Percentiles rank a stretch among this genome's conserved stretches.
phyloP scores from a whole-genome alignment of 1,284 basidiomycete species.

The Trametes hirsuta region DNA sequence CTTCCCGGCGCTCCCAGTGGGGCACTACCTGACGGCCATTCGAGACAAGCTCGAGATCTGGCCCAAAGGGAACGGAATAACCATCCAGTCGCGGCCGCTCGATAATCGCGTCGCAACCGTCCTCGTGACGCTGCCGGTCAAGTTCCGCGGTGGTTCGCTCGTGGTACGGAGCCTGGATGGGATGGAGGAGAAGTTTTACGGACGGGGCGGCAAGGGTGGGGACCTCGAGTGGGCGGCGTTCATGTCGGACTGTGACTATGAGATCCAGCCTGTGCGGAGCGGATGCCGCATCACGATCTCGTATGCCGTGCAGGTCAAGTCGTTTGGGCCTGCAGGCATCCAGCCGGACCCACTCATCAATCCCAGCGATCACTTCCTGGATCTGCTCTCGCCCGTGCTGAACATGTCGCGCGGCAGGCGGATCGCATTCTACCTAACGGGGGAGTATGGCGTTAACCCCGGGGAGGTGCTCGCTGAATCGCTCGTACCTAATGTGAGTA shows the following conservation, averaged over 20 bases:
- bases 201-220: slow-evolving; percentile 60
- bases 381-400: slow-evolving; percentile 67
- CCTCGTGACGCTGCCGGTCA: slow-evolving; percentile 71
- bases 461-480: slow-evolving; percentile 69
- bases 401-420: slow-evolving; percentile 70
- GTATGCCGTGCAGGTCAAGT: slow-evolving; percentile 70
- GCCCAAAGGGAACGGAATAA: slow-evolving; percentile 60
- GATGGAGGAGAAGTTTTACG: slow-evolving; percentile 63
- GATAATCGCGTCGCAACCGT: slow-evolving; percentile 75
- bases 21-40: slow-evolving; percentile 68
- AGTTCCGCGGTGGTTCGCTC: slow-evolving; percentile 69
- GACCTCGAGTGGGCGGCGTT: slow-evolving; percentile 79
- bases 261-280: slow-evolving; percentile 69
- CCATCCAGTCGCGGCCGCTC: slow-evolving; percentile 54
- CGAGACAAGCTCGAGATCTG: slow-evolving; percentile 74
- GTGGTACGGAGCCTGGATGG: slow-evolving; percentile 60
- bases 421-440: slow-evolving; percentile 70
- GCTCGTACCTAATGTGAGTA: slow-evolving; percentile 67
- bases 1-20: slow-evolving; percentile 67
- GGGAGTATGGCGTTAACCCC: slow-evolving; percentile 76
- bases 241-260: slow-evolving; percentile 71
- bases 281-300: slow-evolving; percentile 71
- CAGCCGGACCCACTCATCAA: slow-evolving; percentile 63
- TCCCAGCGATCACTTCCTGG: slow-evolving; percentile 74
- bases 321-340: slow-evolving; percentile 60